These are phyloP conservation scores for Phytophthora multivora DNA, from an alignment of 352 stramenopile species.

Conservation along the genomic window DNA sequence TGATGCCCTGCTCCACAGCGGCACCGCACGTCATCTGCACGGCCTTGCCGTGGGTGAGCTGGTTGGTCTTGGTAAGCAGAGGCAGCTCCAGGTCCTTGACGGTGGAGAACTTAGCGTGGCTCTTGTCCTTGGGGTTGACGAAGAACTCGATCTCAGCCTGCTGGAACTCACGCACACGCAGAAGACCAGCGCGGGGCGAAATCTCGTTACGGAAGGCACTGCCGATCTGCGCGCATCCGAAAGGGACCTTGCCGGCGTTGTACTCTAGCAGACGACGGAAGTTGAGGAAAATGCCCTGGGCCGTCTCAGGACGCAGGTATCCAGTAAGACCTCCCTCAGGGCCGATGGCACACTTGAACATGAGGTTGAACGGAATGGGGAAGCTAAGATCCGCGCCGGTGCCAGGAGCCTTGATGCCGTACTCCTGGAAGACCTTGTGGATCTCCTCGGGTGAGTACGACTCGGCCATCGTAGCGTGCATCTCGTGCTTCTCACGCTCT, in stretches of 20 bases:
- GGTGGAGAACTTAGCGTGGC: conserved; percentile 95
- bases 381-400: conserved; percentile 92
- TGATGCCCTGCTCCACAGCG: conserved; percentile 92
- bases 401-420: conserved; percentile 93
- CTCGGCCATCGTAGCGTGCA: conserved; percentile 96
- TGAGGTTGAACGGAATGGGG: conserved; percentile 99
- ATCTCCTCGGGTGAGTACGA: conserved; percentile 98
- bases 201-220: conserved; percentile 97
- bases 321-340: conserved; percentile 96
- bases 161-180: conserved; percentile 99
- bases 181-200: conserved; percentile 94
- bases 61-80: conserved; percentile 94
- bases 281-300: conserved; percentile 99
- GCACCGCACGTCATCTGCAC: conserved; percentile 92
- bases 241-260: conserved; percentile 94
- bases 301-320: conserved; percentile 98
- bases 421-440: conserved; percentile 93
- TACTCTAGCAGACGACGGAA: conserved; percentile 98
- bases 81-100: conserved; percentile 86
- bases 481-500: conserved; percentile 94
- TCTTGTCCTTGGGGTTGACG: conserved; percentile 98
- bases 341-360: conserved; percentile 99
- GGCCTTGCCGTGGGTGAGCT: conserved; percentile 97
- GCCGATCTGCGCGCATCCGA: conserved; percentile 87
- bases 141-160: conserved; percentile 99